These are phyloP conservation scores for Sanghuangporus sanghuang DNA, from an alignment of 1,284 basidiomycete species.

Conservation along the genomic window DNA sequence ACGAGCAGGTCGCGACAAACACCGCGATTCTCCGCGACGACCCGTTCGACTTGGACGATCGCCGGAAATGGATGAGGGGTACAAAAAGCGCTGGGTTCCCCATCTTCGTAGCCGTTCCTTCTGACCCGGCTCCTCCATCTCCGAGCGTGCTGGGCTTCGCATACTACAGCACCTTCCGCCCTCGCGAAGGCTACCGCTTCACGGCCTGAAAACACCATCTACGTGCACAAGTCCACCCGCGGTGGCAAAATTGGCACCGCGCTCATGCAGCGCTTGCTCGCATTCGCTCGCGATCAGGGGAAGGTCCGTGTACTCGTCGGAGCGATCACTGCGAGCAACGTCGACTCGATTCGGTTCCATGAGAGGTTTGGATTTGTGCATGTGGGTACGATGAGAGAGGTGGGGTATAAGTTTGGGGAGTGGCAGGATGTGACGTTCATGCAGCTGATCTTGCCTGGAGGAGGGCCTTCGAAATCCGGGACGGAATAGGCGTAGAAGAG, in stretches of 20 bases:
- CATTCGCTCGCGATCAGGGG: neutral
- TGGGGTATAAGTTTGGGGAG: slow-evolving; percentile 13
- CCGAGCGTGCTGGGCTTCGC: slow-evolving; percentile 4
- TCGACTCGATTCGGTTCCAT: slow-evolving; percentile 6
- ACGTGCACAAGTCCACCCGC: slow-evolving; percentile 6
- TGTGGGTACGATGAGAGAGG: slow-evolving; percentile 3
- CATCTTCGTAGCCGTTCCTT: slow-evolving; percentile 11
- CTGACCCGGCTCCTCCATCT: neutral
- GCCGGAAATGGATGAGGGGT: slow-evolving; percentile 2
- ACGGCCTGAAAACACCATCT: neutral
- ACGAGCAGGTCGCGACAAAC: slow-evolving; percentile 3
- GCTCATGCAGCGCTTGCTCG: neutral
- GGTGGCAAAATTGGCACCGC: neutral
- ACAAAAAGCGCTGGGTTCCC: neutral
- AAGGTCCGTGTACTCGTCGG: slow-evolving; percentile 2
- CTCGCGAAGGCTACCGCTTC: slow-evolving; percentile 6
- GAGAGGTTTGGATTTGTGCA: slow-evolving; percentile 14
- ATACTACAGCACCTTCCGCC: neutral
- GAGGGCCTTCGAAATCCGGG: neutral
- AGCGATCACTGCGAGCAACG: neutral
- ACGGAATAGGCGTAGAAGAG: neutral
- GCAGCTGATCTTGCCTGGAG: slow-evolving; percentile 4
- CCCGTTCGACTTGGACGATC: slow-evolving; percentile 7
- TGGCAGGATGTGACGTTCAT: slow-evolving; percentile 12
- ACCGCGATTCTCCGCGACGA: slow-evolving; percentile 2